Conservation (phyloP, 148 eudicot species). For the Heliamphora exappendiculata region DNA sequence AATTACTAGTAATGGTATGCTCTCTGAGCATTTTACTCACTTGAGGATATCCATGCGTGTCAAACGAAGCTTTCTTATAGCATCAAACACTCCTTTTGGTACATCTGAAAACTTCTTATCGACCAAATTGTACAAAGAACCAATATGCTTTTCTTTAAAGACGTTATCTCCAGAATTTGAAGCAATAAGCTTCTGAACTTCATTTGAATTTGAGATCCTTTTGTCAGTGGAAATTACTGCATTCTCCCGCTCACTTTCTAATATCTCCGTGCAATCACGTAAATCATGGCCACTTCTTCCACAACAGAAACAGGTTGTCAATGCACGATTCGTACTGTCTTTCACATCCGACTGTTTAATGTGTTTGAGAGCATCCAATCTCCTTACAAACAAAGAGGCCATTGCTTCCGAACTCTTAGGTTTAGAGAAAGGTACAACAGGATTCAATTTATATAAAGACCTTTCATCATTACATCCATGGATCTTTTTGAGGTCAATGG, state of each 20-base stretch:
- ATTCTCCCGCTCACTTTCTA: slow-evolving; percentile 31
- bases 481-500: slow-evolving; percentile 13
- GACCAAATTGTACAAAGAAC: slow-evolving; percentile 5
- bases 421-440: slow-evolving; percentile 12
- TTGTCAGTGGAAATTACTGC: slow-evolving; percentile 14
- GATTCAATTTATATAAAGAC: background rate
- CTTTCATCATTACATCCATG: slow-evolving; percentile 7
- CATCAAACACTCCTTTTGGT: slow-evolving; percentile 37
- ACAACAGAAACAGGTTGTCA: slow-evolving; percentile 37
- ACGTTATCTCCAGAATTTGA: slow-evolving; percentile 2
- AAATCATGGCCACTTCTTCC: slow-evolving; percentile 41
- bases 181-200: background rate
- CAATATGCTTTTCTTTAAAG: slow-evolving; percentile 5
- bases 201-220: background rate
- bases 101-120: slow-evolving; percentile 9
- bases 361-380: slow-evolving; percentile 43
- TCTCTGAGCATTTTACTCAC: slow-evolving; percentile 25
- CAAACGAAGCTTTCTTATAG: slow-evolving; percentile 43
- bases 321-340: slow-evolving; percentile 1
- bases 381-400: slow-evolving; percentile 45
- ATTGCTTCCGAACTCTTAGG: slow-evolving; percentile 30
- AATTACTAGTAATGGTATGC: background rate
- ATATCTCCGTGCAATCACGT: slow-evolving; percentile 30
- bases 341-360: slow-evolving; percentile 16
- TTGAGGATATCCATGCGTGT: slow-evolving; percentile 51